These are phyloP conservation scores for Truncatella angustata DNA, from an alignment of 2,329 filamentous ascomycete species.

Conservation along the genomic window DNA sequence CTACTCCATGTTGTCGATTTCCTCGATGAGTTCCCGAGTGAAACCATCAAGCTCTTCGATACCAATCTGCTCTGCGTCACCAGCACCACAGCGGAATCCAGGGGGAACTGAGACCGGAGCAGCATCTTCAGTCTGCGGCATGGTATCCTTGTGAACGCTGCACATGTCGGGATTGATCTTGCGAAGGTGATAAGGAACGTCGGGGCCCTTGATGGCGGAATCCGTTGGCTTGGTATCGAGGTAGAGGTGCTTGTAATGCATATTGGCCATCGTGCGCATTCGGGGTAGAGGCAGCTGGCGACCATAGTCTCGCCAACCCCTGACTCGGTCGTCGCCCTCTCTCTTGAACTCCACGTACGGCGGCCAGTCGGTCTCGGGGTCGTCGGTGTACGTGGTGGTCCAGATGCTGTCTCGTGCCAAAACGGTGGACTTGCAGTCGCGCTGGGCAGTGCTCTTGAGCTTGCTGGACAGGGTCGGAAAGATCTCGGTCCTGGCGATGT, in stretches of 20 bases:
- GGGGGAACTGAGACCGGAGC: too few relatives aligned
- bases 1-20: too few relatives aligned
- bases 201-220: slow-evolving; percentile 8
- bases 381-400: neutral
- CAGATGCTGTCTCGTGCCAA: slow-evolving; percentile 12
- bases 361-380: slow-evolving; percentile 15
- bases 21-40: too few relatives aligned
- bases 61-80: too few relatives aligned
- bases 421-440: neutral
- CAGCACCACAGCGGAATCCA: too few relatives aligned
- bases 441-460: neutral
- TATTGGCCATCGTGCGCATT: neutral
- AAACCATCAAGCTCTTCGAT: too few relatives aligned
- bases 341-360: slow-evolving; percentile 8
- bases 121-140: neutral
- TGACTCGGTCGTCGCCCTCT: slow-evolving; percentile 8
- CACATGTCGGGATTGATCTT: neutral
- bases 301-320: neutral
- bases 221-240: neutral
- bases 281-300: slow-evolving; percentile 8
- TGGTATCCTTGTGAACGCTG: neutral
- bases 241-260: neutral
- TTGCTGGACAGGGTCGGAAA: neutral
- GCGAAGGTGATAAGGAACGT: slow-evolving; percentile 10
- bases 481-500: neutral